A percentile compares a stretch with the other conserved stretches of the same genome.
Evolutionary conservation across 2,329 filamentous ascomycete genomes (phyloP).

Genomic region (Stagonosporopsis chrysanthemi): DNA sequence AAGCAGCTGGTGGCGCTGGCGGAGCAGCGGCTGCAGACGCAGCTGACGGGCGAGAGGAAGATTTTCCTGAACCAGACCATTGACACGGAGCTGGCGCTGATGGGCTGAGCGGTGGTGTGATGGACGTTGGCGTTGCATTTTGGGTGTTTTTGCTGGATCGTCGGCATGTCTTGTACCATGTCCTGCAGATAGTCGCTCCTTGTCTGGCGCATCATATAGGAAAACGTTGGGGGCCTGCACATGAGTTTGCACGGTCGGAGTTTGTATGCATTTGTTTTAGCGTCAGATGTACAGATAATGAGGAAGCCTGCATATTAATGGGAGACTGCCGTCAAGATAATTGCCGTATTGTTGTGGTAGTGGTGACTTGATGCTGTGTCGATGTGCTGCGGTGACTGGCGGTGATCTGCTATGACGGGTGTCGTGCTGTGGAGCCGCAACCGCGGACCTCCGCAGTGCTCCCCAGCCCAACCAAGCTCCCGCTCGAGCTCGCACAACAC

Average conservation of each 20-base stretch:
- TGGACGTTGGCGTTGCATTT: slow-evolving; percentile 30
- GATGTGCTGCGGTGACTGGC: not conserved
- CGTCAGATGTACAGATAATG: slow-evolving; percentile 9
- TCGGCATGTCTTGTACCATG: slow-evolving; percentile 10
- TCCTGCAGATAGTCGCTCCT: slow-evolving; percentile 18
- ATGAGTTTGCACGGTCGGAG: slow-evolving; percentile 10
- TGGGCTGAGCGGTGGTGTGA: slow-evolving; percentile 64
- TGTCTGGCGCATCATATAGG: slow-evolving; percentile 10
- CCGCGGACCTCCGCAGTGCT: slow-evolving; percentile 5
- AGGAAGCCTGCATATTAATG: slow-evolving; percentile 15
- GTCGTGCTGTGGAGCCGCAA: not conserved
- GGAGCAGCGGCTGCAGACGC: slow-evolving; percentile 90
- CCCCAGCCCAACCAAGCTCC: slow-evolving; percentile 1
- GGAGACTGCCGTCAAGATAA: not conserved
- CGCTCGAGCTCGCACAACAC: not conserved
- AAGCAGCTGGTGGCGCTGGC: slow-evolving; percentile 88
- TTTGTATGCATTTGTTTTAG: slow-evolving; percentile 4
- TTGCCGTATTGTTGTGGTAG: not conserved
- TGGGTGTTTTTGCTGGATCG: slow-evolving; percentile 26
- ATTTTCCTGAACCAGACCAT: slow-evolving; percentile 93
- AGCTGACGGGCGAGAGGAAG: slow-evolving; percentile 83
- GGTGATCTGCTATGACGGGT: too few relatives aligned
- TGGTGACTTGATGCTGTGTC: not conserved
- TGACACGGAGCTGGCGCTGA: slow-evolving; percentile 89
- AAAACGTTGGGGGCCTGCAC: slow-evolving; percentile 13